Evolutionary conservation across 108 stramenopile genomes (phyloP).

Genomic region (Parmales sp.): DNA sequence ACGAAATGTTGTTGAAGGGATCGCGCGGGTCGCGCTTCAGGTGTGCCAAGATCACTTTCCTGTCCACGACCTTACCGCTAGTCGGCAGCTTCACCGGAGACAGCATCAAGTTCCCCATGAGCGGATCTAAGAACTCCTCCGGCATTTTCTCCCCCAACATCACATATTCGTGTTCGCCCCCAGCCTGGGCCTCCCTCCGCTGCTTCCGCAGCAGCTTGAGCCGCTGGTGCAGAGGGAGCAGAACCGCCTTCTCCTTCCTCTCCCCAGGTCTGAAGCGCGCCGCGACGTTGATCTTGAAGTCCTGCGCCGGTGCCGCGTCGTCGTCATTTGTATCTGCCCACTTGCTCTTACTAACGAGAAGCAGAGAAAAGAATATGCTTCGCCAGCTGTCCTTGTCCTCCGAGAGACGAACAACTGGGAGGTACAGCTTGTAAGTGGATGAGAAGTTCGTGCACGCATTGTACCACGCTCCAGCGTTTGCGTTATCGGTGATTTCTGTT

Average conservation of each 20-base stretch:
- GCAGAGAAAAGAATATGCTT: conserved; percentile 1
- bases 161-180: neutral
- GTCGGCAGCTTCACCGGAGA: conserved; percentile 2
- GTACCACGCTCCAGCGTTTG: neutral
- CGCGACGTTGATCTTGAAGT: conserved; percentile 10
- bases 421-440: neutral
- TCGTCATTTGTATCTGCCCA: neutral
- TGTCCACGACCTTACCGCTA: neutral
- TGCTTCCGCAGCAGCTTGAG: neutral
- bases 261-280: neutral
- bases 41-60: neutral
- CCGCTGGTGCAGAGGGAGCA: conserved; percentile 5
- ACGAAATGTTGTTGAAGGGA: neutral
- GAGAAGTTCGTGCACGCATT: conserved; percentile 1
- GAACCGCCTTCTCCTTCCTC: neutral
- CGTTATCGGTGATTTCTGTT: neutral
- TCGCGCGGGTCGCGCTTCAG: neutral
- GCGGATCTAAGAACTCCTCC: conserved; percentile 4
- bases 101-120: neutral
- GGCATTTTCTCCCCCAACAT: neutral
- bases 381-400: neutral
- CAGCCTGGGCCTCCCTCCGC: neutral
- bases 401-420: neutral
- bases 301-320: neutral
- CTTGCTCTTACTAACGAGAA: neutral